phyloP scores from a whole-genome alignment of 2,329 filamentous ascomycete genomes.

The Ceratocystiopsis sp. region DNA sequence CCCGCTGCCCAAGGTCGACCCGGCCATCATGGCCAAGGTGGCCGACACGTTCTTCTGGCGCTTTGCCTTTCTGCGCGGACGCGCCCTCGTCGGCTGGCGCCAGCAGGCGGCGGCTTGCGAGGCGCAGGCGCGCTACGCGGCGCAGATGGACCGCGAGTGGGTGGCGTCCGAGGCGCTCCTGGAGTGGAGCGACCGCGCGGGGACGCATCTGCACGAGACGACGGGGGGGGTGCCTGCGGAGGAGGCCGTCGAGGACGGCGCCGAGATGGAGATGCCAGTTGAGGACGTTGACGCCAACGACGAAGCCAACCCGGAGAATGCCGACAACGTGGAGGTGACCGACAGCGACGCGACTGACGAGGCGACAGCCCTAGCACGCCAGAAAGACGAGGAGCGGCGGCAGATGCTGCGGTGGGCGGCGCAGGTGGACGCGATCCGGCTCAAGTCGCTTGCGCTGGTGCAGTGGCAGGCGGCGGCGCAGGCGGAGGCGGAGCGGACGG shows the following conservation, averaged over 20 bases:
- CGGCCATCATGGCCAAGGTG: conserved; percentile 10
- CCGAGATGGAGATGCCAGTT: too few relatives aligned
- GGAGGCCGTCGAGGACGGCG: too few relatives aligned
- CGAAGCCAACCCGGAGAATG: not conserved
- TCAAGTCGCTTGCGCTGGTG: conserved; percentile 45
- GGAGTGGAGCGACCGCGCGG: conserved; percentile 5
- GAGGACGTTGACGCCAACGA: not conserved
- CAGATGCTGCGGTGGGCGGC: conserved; percentile 41
- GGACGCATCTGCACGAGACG: not conserved
- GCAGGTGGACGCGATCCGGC: conserved; percentile 46
- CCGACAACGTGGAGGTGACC: not conserved
- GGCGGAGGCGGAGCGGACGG: conserved; percentile 49
- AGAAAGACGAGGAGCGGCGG: conserved; percentile 13
- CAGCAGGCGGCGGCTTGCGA: not conserved
- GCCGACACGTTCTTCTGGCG: conserved; percentile 9
- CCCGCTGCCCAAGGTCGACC: conserved; percentile 9
- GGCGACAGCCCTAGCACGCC: conserved; percentile 1
- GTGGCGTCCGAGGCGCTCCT: conserved; percentile 8
- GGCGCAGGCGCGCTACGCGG: conserved; percentile 6
- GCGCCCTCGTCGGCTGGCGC: conserved; percentile 5
- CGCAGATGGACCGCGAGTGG: conserved; percentile 9
- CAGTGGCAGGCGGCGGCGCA: conserved; percentile 52
- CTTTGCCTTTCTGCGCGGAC: conserved; percentile 6
- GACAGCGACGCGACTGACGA: conserved; percentile 1
- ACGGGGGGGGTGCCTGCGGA: too few relatives aligned